Base-by-base conservation (phyloP, 2,329 filamentous ascomycete genomes). In the Hypocreales sp. region DNA sequence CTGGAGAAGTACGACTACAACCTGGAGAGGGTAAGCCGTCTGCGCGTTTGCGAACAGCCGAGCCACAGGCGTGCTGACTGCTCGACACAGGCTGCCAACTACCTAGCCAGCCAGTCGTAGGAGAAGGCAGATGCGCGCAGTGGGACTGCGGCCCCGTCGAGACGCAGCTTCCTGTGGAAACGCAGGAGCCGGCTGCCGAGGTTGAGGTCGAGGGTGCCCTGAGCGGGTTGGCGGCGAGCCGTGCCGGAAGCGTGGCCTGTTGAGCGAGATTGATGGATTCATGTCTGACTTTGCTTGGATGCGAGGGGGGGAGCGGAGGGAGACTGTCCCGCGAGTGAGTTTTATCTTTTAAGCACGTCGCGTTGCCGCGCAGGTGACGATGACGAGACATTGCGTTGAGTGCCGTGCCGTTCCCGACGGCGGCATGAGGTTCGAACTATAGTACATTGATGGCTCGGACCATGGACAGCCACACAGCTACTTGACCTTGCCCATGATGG, bases 1-100 rank as follows among this genome's bases (percentile, higher is more conserved):
- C 57, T 95, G 47, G 87, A 95, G 61, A 86, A 87, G 51, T 93
- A 80, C 49, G 84, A 95, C 56, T 94, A 95, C 55, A 90, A 94
- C 51, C 67, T 94, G 48, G 84, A 93, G 55, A 83, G 81, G 71
- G 87, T 93, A 57, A 58, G 73, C 60, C 16, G 10, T 21, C n/a
- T n/a, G n/a, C n/a, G n/a, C n/a, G n/a, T n/a, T n/a, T n/a, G n/a
- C n/a, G n/a, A n/a, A n/a, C 18, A 10, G 18, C 18, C 7, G 7
- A 7, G 18, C 18, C 18, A 7, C 18, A 10, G 18, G 10, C 18
- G 18, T 20, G 18, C 18, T 20, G 10, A 20, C 18, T 10, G 10
- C 7, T 20, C 10, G 18, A 10, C 18, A 20, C 26, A 55, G 66
- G 66, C 66, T 28, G 66, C 66, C 37, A 68, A 71, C 42, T 56